phyloP scores from a whole-genome alignment of 768 basidiomycete species.

The Rhodotorula sphaerocarpa region DNA sequence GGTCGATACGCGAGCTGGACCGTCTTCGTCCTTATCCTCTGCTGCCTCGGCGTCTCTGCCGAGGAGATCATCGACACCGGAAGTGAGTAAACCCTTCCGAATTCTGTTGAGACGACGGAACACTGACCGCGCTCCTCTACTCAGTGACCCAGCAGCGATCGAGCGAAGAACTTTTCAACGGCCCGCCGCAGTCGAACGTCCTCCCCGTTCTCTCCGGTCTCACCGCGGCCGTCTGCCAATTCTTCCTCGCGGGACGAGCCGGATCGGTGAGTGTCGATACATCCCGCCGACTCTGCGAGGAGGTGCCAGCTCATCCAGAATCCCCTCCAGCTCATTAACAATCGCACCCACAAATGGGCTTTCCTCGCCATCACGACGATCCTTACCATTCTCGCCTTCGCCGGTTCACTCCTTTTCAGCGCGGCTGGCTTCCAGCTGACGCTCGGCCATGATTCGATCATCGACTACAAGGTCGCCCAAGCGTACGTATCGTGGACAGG shows the following conservation, averaged over 20 bases:
- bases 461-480: constrained; percentile 1
- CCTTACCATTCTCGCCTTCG: neutral
- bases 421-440: neutral
- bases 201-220: neutral
- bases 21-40: constrained; percentile 2
- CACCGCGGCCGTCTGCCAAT: neutral
- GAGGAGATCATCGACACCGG: constrained; percentile 9
- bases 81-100: constrained; percentile 1
- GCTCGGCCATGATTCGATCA: accelerated
- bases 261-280: neutral
- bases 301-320: neutral
- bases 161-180: neutral
- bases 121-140: too few relatives aligned
- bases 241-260: neutral
- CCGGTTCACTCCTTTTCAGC: constrained; percentile 5
- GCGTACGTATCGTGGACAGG: too few relatives aligned
- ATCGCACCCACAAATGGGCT: too few relatives aligned
- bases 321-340: neutral
- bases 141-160: neutral
- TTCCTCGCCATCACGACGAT: neutral
- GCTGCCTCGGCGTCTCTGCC: neutral
- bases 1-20: constrained; percentile 9
- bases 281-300: neutral
- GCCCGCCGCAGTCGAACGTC: constrained; percentile 7
- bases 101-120: too few relatives aligned